Evolutionary conservation across 2,329 filamentous ascomycete species (phyloP), one percentile per base, ranked within the genome.

Genomic region (Trichoderma endophyticum): DNA sequence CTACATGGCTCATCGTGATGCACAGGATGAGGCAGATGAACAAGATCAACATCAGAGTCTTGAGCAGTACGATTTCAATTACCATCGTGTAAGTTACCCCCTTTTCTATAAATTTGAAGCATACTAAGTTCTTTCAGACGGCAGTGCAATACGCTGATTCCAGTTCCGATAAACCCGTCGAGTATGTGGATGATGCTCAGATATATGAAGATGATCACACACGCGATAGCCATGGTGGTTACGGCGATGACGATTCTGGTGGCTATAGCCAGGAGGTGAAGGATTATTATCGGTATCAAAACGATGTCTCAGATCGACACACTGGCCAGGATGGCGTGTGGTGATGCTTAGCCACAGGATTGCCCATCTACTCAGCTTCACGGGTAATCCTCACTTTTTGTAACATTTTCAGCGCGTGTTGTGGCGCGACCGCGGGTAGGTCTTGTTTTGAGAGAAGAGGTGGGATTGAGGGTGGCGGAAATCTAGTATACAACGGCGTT

Each of bases 11-110:
- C 84, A 85, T 73, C 84, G 85, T 73, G 80, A 84, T 78, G 75
- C 82, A 81, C 78, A 84, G 80, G 78, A 78, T 72, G 82, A 79
- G n/a, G 83, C 85, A 73, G 84, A 85, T 54, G 80, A 79, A 68
- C 83, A 85, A 70, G 82, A 86, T 54, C 80, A 79, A 66, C 82
- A 85, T 68, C 82, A 86, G 73, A 82, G 83, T 73, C 82, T 86
- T 72, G 85, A 86, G 73, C 84, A 83, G 69, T 87, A 87, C 75
- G 84, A 86, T 75, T 87, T 84, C 76, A 85, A 87, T 75, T 87
- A 87, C 75, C 85, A 87, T 75, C 79, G 85, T 75, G 85, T 87
- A 78, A 82, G 85, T 81, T 12, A 21, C 15, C 51, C 48, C 68
- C 73, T 9, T 28, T 9, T 8, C 32, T 12, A 59, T 39, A 12